Base-by-base conservation (phyloP, 2,329 filamentous ascomycete genomes). In the Exophiala sp. region DNA sequence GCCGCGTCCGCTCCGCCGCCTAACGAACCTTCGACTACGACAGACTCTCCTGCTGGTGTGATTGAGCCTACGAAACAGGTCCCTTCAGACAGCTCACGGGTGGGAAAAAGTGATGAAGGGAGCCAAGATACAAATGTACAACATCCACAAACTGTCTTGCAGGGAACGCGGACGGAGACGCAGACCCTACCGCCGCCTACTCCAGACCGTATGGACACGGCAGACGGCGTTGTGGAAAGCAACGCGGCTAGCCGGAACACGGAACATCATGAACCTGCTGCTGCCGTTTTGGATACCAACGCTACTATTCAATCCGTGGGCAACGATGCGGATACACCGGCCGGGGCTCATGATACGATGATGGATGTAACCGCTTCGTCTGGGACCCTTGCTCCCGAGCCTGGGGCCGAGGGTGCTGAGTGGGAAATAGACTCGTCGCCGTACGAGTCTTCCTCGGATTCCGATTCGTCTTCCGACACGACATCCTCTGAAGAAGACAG, bases 401-500 rank as follows among this genome's bases (percentile, higher is more conserved):
- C 73, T 45, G 70, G 67, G 24, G 70, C 73, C 39, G 68, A 73
- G 46, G 74, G 85, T 38, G 83, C 85, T 2, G 90, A 96, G 66
- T 97, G 88, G 87, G 88, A 95, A 64, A 72, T 77, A 6, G 86
- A 91, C 62, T 89, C 85, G 1, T 87, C 84, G 0, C 85, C 85
- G 0, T 85, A 85, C 62, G 80, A 83, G 62, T 86, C 83, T 4
- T 86, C 72, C 10, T 70, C 69, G 19, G 71, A 71, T 50, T 74
- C 76, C 43, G 29, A 32, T n/a, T 77, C 78, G 19, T 77, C 76
- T n/a, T 82, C 80, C 2, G 78, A 77, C 32, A 79, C 77, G 0
- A 79, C 77, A n/a, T 79, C 77, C 1, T 77, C 79, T 46, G 82
- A 81, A 46, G 61, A 58, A 24, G 59, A 61, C 13, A 56, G 54